A percentile compares a stretch with the other conserved stretches of the same genome.
These are phyloP conservation scores for Saururus chinensis DNA, from an alignment of 164 flowering plant genomes.

Conservation along the genomic window DNA sequence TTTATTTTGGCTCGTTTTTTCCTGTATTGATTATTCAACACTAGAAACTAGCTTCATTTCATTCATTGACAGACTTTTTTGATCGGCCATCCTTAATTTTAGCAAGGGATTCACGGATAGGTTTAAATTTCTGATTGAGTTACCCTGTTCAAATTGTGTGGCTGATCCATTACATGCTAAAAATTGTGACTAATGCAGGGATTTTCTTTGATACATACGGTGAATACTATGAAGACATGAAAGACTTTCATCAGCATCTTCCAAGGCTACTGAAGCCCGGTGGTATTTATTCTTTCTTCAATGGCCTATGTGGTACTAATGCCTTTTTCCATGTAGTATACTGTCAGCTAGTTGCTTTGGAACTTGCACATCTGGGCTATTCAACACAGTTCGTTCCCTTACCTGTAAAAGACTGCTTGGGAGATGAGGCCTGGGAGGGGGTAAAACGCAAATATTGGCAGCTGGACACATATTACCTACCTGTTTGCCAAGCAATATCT, in stretches of 20 bases:
- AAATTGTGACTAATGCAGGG: constrained; percentile 29
- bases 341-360: constrained; percentile 80
- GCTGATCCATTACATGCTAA: neutral
- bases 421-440: constrained; percentile 86
- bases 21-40: neutral
- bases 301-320: constrained; percentile 95
- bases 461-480: constrained; percentile 91
- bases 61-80: too few relatives aligned
- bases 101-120: neutral
- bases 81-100: too few relatives aligned
- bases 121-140: neutral
- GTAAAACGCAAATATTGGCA: constrained; percentile 97
- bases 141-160: neutral
- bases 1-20: neutral
- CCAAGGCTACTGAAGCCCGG: constrained; percentile 73
- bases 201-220: constrained; percentile 97
- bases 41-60: too few relatives aligned
- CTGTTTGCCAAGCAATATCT: constrained; percentile 65
- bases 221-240: constrained; percentile 87
- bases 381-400: constrained; percentile 79
- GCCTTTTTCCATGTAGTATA: constrained; percentile 97
- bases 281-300: constrained; percentile 86
- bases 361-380: constrained; percentile 75
- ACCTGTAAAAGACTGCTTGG: constrained; percentile 89
- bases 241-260: constrained; percentile 89